These are phyloP conservation scores for Lasiosphaeria miniovina DNA, from an alignment of 495 filamentous ascomycete species.

Conservation along the genomic window DNA sequence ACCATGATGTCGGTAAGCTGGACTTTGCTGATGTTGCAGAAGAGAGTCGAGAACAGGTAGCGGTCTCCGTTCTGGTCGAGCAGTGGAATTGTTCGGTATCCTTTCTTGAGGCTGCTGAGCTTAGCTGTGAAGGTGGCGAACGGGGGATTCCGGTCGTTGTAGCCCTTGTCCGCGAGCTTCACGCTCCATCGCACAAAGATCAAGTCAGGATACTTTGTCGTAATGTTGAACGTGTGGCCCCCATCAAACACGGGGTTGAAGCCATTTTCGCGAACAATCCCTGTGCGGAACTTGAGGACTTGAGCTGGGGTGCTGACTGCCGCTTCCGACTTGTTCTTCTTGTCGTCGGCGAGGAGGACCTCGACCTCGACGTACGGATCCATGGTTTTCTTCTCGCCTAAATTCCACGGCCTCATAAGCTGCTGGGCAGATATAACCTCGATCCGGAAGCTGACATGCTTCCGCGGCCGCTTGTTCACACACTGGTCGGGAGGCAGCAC, in stretches of 20 bases:
- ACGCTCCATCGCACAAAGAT: slow-evolving; percentile 95
- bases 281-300: slow-evolving; percentile 67
- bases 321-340: slow-evolving; percentile 51
- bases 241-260: slow-evolving; percentile 83
- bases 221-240: slow-evolving; percentile 69
- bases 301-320: slow-evolving; percentile 42
- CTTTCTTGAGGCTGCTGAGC: slow-evolving; percentile 81
- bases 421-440: slow-evolving; percentile 93
- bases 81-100: slow-evolving; percentile 97
- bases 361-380: slow-evolving; percentile 95
- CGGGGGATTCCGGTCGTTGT: slow-evolving; percentile 59
- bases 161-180: slow-evolving; percentile 70
- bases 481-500: slow-evolving; percentile 42
- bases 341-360: slow-evolving; percentile 91
- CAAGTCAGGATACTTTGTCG: slow-evolving; percentile 86
- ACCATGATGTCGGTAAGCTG: slow-evolving; percentile 54
- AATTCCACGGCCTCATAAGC: slow-evolving; percentile 73
- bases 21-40: slow-evolving; percentile 75
- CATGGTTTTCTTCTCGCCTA: slow-evolving; percentile 67
- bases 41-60: slow-evolving; percentile 90
- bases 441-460: slow-evolving; percentile 77
- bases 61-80: slow-evolving; percentile 83
- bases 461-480: slow-evolving; percentile 61
- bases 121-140: slow-evolving; percentile 91
- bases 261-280: slow-evolving; percentile 77